Percentiles rank a stretch among this genome's conserved stretches.
Evolutionary conservation across 2,329 filamentous ascomycete genomes (phyloP).

Genomic region (Ceratocystis harringtonii): DNA sequence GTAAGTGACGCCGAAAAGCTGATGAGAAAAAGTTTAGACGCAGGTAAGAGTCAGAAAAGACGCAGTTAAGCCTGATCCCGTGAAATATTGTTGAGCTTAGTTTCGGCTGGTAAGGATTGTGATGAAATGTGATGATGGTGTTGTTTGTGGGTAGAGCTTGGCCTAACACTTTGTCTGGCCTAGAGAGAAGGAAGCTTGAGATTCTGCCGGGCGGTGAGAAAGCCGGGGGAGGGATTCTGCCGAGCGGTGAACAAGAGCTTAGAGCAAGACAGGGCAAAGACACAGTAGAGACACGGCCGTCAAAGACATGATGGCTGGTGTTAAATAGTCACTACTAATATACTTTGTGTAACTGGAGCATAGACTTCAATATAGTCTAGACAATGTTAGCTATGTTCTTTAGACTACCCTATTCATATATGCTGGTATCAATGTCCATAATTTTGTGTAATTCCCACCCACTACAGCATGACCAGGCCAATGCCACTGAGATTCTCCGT

Average conservation of each 20-base stretch:
- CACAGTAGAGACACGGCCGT: not conserved
- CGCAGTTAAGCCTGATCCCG: too few relatives aligned
- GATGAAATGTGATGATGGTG: not conserved
- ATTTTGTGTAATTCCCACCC: slow-evolving; percentile 17
- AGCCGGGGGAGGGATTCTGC: not conserved
- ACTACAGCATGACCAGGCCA: slow-evolving; percentile 63
- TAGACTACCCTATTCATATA: too few relatives aligned
- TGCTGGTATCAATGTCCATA: too few relatives aligned
- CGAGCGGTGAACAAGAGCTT: not conserved
- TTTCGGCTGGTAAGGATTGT: not conserved
- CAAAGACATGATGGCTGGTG: not conserved
- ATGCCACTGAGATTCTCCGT: slow-evolving; percentile 68
- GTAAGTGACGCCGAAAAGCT: too few relatives aligned
- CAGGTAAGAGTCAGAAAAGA: too few relatives aligned
- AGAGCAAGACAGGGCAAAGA: not conserved
- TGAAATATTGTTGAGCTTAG: too few relatives aligned
- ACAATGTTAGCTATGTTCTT: too few relatives aligned
- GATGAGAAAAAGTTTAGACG: too few relatives aligned
- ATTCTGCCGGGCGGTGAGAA: slow-evolving; percentile 19
- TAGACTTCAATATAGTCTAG: too few relatives aligned
- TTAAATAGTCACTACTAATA: too few relatives aligned
- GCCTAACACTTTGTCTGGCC: not conserved
- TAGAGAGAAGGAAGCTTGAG: not conserved
- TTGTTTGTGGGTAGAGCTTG: not conserved
- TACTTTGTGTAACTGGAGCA: too few relatives aligned